Base-by-base conservation (phyloP, 108 stramenopile species). In the Conticribra weissflogii region DNA sequence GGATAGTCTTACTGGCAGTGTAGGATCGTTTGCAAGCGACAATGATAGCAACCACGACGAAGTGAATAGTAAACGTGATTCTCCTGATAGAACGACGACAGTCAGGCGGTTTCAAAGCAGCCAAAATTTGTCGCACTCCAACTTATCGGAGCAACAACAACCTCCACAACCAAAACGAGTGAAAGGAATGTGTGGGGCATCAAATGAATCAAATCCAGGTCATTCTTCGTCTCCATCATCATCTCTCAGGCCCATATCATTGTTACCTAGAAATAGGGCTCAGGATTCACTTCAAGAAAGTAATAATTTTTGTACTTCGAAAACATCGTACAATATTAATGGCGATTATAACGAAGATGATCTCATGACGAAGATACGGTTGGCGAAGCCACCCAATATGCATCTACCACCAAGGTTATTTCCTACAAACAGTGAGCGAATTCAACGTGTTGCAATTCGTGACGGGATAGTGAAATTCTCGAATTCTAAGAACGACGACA, bases 371-470 rank as follows among this genome's bases (percentile, higher is more conserved):
- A n/a, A 21, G 19, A 5, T 51, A 16, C 9, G n/a, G 9, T 4
- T 16, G 50, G 15, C 50, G 17, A 5, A 51, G 5, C 50, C 50
- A 21, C 50, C 50, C 50, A 51, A 51, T 3, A n/a, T n/a, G 50
- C 33, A 17, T 16, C 58, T 62, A 9, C 63, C 63, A 17, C 63
- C 49, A 19, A 48, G 23, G 8, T 31, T 63, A 23, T 12, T 63
- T 16, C 63, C 63, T 19, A 31, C 32, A 7, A 44, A 50, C n/a
- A 51, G 17, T 18, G 30, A 51, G 3, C 49, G 63, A 3, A 48
- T 29, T 51, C 28, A 28, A 32, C 50, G 49, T 50, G 5, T 51
- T 9, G 50, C 51, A 24, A 16, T 63, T 49, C 30, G 14, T 32
- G 63, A 49, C 1, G 30, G 49, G 9, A 30, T 29, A n/a, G 51